A percentile compares a stretch with the other conserved stretches of the same genome.
Evolutionary conservation across 257 asterid genomes (phyloP).

Genomic region (Ocimum tenuiflorum): DNA sequence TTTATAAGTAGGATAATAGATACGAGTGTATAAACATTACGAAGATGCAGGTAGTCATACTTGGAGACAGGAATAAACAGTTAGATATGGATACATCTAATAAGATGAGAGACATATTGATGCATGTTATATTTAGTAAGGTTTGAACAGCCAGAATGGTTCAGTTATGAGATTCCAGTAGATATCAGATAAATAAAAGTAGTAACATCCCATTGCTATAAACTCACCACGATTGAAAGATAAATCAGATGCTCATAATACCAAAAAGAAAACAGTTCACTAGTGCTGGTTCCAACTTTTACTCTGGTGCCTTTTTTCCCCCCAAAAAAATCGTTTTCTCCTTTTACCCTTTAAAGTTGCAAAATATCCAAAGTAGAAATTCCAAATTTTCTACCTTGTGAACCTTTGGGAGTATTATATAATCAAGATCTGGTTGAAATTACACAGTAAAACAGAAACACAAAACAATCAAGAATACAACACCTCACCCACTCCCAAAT

Average conservation of each 20-base stretch:
- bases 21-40: background rate
- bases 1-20: background rate
- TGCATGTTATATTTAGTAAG: background rate
- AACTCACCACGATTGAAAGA: conserved; percentile 11
- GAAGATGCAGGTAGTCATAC: background rate
- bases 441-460: background rate
- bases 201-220: background rate
- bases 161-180: background rate
- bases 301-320: background rate
- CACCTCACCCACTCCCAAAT: background rate
- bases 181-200: background rate
- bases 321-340: conserved; percentile 5
- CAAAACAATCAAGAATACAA: background rate
- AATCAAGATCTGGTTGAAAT: background rate
- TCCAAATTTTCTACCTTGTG: background rate
- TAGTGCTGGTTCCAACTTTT: conserved; percentile 24
- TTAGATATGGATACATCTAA: background rate
- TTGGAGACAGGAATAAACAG: too few relatives aligned
- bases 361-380: conserved; percentile 11
- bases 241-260: conserved; percentile 15
- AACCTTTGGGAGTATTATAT: conserved; percentile 1
- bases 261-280: background rate
- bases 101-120: background rate
- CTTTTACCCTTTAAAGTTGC: conserved; percentile 13
- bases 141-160: background rate